phyloP scores from a whole-genome alignment of 164 flowering plant species.

The Vitis cinerea region DNA sequence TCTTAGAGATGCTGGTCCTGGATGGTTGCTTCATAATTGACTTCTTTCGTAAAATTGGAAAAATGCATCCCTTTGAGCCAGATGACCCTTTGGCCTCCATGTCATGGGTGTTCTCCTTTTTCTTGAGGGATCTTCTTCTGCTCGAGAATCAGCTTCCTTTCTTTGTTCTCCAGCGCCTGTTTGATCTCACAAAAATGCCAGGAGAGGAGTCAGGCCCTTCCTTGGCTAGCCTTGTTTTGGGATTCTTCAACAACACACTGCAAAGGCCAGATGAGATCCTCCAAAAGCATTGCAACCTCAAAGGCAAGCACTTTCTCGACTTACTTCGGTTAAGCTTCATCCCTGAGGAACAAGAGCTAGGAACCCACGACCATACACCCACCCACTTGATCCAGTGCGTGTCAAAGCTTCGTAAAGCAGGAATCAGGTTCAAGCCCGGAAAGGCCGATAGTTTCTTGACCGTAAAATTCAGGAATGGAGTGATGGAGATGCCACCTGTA shows the following conservation, averaged over 20 bases:
- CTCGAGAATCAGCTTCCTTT: slow-evolving; percentile 59
- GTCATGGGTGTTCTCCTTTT: slow-evolving; percentile 40
- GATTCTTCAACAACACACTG: slow-evolving; percentile 38
- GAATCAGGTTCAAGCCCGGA: slow-evolving; percentile 25
- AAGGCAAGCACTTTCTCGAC: slow-evolving; percentile 48
- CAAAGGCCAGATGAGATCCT: slow-evolving; percentile 27
- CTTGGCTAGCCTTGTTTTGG: slow-evolving; percentile 23
- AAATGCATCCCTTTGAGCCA: slow-evolving; percentile 17
- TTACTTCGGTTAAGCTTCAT: slow-evolving; percentile 40
- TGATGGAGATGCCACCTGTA: slow-evolving; percentile 46
- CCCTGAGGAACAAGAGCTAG: slow-evolving; percentile 16
- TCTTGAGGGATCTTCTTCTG: slow-evolving; percentile 40
- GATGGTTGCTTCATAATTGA: slow-evolving; percentile 56
- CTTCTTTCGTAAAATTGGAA: slow-evolving; percentile 34
- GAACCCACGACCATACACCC: background rate
- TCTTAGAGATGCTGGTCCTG: slow-evolving; percentile 46
- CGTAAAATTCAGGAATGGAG: slow-evolving; percentile 35
- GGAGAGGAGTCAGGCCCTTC: slow-evolving; percentile 10
- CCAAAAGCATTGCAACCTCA: background rate
- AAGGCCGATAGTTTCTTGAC: slow-evolving; percentile 31
- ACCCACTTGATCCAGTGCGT: slow-evolving; percentile 36
- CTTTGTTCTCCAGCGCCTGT: slow-evolving; percentile 37
- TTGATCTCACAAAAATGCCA: slow-evolving; percentile 18
- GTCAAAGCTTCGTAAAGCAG: slow-evolving; percentile 48
- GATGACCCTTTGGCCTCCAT: slow-evolving; percentile 44